A percentile compares a stretch with the other conserved stretches of the same genome.
Evolutionary conservation across 768 basidiomycete genomes (phyloP).

Genomic region (Mycena crocata): DNA sequence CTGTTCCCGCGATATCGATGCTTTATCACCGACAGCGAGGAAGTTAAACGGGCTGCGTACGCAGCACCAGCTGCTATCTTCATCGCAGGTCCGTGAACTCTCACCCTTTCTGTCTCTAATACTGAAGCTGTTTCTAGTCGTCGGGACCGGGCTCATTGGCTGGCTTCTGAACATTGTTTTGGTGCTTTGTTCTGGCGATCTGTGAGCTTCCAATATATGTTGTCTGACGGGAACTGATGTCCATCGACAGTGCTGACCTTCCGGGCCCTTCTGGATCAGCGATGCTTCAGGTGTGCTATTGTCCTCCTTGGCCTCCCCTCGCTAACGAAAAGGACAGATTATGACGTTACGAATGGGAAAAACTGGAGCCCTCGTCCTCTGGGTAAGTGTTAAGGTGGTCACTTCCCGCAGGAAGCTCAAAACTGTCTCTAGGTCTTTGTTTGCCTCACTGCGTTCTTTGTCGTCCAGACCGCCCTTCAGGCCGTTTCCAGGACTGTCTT

Average conservation of each 20-base stretch:
- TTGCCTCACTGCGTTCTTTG: conserved; percentile 90
- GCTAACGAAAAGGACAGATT: conserved; percentile 56
- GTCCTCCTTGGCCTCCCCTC: neutral
- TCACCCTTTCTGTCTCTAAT: neutral
- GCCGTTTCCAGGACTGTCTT: conserved; percentile 86
- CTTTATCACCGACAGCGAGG: conserved; percentile 63
- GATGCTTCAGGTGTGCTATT: conserved; percentile 66
- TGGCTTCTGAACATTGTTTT: conserved; percentile 91
- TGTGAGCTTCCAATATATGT: conserved; percentile 55
- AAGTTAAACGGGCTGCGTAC: conserved; percentile 83
- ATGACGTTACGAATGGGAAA: conserved; percentile 83
- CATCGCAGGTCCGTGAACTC: conserved; percentile 35
- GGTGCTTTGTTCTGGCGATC: conserved; percentile 84
- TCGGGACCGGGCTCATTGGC: conserved; percentile 82
- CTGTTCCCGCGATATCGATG: conserved; percentile 16
- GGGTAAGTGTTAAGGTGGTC: conserved; percentile 60
- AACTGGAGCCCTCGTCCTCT: conserved; percentile 79
- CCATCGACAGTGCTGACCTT: conserved; percentile 62
- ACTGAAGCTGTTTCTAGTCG: conserved; percentile 51
- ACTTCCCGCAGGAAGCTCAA: neutral
- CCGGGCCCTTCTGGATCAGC: conserved; percentile 79
- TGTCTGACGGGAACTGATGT: neutral
- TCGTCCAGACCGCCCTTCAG: conserved; percentile 83
- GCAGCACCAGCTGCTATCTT: conserved; percentile 55
- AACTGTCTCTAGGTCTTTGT: conserved; percentile 66